Base-by-base conservation (phyloP, 2,329 filamentous ascomycete genomes). In the Penicillium psychrosexuale region DNA sequence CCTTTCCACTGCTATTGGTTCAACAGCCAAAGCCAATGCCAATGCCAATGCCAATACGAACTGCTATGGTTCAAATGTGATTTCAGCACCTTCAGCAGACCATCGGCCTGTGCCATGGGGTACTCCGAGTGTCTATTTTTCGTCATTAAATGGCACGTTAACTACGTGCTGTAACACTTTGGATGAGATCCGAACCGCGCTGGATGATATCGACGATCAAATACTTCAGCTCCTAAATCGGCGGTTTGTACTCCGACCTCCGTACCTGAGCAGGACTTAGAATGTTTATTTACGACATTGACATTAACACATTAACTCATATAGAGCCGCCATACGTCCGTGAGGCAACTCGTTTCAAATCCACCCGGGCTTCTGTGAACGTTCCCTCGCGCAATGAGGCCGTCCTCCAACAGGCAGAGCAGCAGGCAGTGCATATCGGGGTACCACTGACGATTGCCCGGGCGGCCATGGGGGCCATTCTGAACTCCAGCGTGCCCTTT, bases 401-500 rank as follows among this genome's bases (percentile, higher is more conserved):
- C 34, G 46, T 49, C 13, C 24, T 54, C 8, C 13, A 40, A n/a
- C 50, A 47, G 28, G 50, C 50, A 36, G 43, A 53, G 19, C 36
- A 40, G 28, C 46, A 43, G 31, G 45, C 51, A 5, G 13, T 44
- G 8, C 33, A 46, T 31, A 46, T 51, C 22, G 49, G 49, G 24
- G 8, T 54, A 12, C 54, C 54, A 17, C 51, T 56, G 8, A 56
- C 45, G 2, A 49, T 54, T 50, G 54, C 45, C 8, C 54, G 24
- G 7, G 54, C 54, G 11, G 45, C 45, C n/a, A 45, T 53, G 5
- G 54, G 45, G 5, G 54, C 51, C 19, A 49, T 54, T 40, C 5
- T 56, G 17, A 49, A 54, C 22, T 49, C 45, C 12, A 57, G 55
- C 36, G 47, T 54, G n/a, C 44, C 22, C 34, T 57, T 54, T 13